Evolutionary conservation across 371 early-diverging fungal genomes (phyloP), one percentile per base, ranked within the genome.

Genomic region (Saksenaea vasiformis): DNA sequence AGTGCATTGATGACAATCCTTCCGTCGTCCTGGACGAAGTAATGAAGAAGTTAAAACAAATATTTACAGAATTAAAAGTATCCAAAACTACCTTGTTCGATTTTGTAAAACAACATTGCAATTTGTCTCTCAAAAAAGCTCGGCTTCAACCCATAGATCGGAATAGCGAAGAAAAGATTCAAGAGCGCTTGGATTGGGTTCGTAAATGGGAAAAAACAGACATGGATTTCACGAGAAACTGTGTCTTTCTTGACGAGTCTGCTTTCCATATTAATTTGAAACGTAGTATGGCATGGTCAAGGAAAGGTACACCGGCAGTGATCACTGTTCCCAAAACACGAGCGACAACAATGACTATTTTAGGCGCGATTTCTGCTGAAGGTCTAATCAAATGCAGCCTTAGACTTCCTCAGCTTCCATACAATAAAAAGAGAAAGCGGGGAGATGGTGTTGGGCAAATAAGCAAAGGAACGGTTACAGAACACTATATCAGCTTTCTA

Each of bases 271-370:
- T 57, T 28, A 61, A 67, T 57, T 31, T 67, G 62, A 67, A 61
- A 57, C 61, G 54, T 67, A 66, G 67, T 61, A 62, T 67, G 58
- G 53, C 58, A 54, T 67, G 61, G 62, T 57, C 62, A 67, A 60
- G 60, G 56, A 65, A 65, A 60, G 44, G 54, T 17, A n/a, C 31
- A 22, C 41, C 56, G 3, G 60, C 60, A 55, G 55, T 60, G 55
- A 35, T 61, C 35, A 61, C 61, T 26, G 54, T 61, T 61, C 53
- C n/a, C 53, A 61, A 61, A 61, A 44, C 53, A 61, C 34, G 56
- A 62, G 62, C 56, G 35, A 55, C 54, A 62, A 62, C 41, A 62
- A 60, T 24, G 24, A 60, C 60, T 36, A 44, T 60, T 60, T 44
- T 60, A 47, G 60, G 60, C 51, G 62, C 62, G 24, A 62, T 54